These are phyloP conservation scores for Saccharomyces hybrid DNA, from an alignment of 1,139 yeast genomes.

Conservation along the genomic window DNA sequence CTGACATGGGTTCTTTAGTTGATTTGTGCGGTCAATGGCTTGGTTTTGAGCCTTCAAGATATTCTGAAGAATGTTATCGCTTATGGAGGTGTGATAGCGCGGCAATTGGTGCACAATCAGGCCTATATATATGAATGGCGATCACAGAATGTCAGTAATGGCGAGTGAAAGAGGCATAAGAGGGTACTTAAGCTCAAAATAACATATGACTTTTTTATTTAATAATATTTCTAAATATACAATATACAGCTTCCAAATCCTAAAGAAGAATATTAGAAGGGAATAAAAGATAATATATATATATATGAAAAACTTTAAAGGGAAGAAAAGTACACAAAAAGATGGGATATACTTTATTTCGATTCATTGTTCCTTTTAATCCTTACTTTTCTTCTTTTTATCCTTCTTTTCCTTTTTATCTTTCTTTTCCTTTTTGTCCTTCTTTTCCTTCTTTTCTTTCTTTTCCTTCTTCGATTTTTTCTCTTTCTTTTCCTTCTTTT, in stretches of 20 bases:
- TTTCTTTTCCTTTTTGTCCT: conserved; percentile 49
- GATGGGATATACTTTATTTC: conserved; percentile 3
- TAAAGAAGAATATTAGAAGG: conserved; percentile 7
- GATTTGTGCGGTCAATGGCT: conserved; percentile 15
- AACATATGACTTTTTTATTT: conserved; percentile 2
- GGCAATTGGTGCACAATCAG: conserved; percentile 28
- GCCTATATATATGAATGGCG: conserved; percentile 21
- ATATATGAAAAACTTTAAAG: conserved; percentile 7
- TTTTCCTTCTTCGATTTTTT: conserved; percentile 50
- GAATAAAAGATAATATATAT: conserved; percentile 6
- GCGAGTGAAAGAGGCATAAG: neutral
- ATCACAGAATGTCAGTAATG: neutral
- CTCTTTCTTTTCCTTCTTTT: conserved; percentile 43
- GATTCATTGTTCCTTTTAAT: conserved; percentile 35
- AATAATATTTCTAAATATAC: conserved; percentile 7
- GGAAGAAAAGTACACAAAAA: conserved; percentile 1
- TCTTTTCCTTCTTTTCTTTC: conserved; percentile 45
- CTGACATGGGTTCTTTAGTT: conserved; percentile 24
- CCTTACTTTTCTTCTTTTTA: conserved; percentile 44
- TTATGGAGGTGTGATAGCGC: conserved; percentile 28
- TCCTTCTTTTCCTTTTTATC: conserved; percentile 49
- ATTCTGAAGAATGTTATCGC: conserved; percentile 23
- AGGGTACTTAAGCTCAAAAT: neutral
- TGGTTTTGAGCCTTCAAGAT: conserved; percentile 11
- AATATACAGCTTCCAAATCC: conserved; percentile 6